These are phyloP conservation scores for Halteria grandinella DNA, from an alignment of 73 alveolate species.

Conservation along the genomic window DNA sequence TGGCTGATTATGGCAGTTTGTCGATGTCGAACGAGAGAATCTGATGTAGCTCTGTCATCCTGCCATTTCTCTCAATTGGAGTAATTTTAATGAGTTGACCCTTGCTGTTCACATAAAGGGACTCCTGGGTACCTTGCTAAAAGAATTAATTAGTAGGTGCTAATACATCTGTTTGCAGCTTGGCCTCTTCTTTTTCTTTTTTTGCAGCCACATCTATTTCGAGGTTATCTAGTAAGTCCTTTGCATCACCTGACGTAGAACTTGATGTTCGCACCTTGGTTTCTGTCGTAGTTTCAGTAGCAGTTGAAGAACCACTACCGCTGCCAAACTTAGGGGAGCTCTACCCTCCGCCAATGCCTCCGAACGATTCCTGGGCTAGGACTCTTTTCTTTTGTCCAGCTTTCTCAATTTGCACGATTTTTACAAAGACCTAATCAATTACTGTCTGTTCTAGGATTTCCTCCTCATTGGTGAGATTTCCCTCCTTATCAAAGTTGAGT, in stretches of 20 bases:
- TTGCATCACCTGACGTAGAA: neutral
- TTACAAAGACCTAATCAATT: constrained; percentile 21
- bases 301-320: too few relatives aligned
- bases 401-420: too few relatives aligned
- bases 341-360: too few relatives aligned
- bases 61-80: constrained; percentile 45
- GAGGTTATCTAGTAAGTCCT: neutral
- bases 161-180: constrained; percentile 7
- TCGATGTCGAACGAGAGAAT: constrained; percentile 58
- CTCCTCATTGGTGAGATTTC: constrained; percentile 46
- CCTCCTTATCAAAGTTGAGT: constrained; percentile 30
- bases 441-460: constrained; percentile 21
- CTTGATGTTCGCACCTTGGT: too few relatives aligned
- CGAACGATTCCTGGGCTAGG: too few relatives aligned
- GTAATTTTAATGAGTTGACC: constrained; percentile 54
- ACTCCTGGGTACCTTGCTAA: neutral
- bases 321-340: too few relatives aligned
- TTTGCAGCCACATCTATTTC: neutral
- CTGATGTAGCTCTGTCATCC: constrained; percentile 59
- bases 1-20: constrained; percentile 31
- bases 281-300: too few relatives aligned
- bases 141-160: neutral
- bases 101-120: constrained; percentile 59
- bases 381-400: too few relatives aligned
- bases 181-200: neutral